Percentiles rank a stretch among this genome's conserved stretches.
Conservation (phyloP, 352 stramenopile species). For the Globisporangium barbulae region DNA sequence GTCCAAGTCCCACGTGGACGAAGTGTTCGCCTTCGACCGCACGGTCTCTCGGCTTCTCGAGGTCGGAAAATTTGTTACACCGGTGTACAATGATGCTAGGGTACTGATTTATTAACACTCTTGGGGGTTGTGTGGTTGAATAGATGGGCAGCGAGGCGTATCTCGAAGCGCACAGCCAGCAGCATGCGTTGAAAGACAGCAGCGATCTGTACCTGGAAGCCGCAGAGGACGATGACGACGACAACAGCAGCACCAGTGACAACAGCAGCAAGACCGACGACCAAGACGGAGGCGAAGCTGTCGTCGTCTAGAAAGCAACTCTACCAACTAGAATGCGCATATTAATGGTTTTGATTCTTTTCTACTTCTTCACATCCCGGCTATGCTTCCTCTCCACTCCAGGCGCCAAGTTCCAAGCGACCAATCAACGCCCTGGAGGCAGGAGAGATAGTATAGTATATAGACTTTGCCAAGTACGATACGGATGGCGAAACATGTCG, state of each 20-base stretch:
- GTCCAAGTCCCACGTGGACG: slow-evolving; percentile 68
- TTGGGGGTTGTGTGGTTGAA: neutral
- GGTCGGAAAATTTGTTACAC: slow-evolving; percentile 19
- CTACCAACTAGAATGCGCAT: neutral
- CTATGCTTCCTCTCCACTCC: too few relatives aligned
- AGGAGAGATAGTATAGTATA: too few relatives aligned
- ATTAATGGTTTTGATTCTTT: too few relatives aligned
- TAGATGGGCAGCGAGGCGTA: slow-evolving; percentile 78
- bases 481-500: neutral
- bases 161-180: slow-evolving; percentile 45
- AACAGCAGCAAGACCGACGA: slow-evolving; percentile 6
- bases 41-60: slow-evolving; percentile 88
- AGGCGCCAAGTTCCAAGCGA: too few relatives aligned
- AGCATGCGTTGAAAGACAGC: slow-evolving; percentile 15
- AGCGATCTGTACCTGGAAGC: slow-evolving; percentile 31
- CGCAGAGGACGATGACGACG: neutral
- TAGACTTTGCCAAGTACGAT: neutral
- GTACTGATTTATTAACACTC: slow-evolving; percentile 1
- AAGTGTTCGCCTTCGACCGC: slow-evolving; percentile 83
- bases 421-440: too few relatives aligned
- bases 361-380: too few relatives aligned
- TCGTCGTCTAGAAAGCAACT: slow-evolving; percentile 5
- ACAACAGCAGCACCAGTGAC: neutral
- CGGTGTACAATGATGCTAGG: neutral
- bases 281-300: slow-evolving; percentile 13